These are phyloP conservation scores for Nitzschia sp. DNA, from an alignment of 108 stramenopile species.

Conservation along the genomic window DNA sequence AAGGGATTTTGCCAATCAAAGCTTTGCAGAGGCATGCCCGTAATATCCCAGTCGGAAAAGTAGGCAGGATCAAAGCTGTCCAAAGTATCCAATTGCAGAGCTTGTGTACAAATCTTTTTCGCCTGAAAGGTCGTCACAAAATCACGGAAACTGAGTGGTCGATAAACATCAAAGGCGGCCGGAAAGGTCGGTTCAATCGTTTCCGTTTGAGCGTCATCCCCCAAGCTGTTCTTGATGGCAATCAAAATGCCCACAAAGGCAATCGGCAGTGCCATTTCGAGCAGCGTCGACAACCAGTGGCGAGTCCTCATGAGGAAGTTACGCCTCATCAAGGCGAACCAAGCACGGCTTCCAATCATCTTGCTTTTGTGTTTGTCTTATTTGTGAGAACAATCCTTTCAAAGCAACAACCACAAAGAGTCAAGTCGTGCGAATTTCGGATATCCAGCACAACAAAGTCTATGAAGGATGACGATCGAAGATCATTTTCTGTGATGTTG, in stretches of 20 bases:
- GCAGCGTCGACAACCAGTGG: constrained; percentile 61
- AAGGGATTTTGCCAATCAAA: constrained; percentile 78
- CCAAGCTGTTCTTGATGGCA: constrained; percentile 58
- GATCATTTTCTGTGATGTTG: neutral
- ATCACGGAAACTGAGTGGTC: constrained; percentile 60
- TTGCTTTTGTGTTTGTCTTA: neutral
- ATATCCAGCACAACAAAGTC: too few species aligned
- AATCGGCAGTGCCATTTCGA: constrained; percentile 71
- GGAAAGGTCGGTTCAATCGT: constrained; percentile 58
- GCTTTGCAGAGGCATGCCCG: constrained; percentile 36
- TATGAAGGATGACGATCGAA: neutral
- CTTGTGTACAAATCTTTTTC: constrained; percentile 44
- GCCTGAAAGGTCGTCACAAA: constrained; percentile 71
- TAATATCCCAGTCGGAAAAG: constrained; percentile 18
- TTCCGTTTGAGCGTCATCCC: constrained; percentile 46
- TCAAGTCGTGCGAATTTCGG: too few species aligned
- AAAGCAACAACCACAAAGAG: too few species aligned
- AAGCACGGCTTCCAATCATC: constrained; percentile 53
- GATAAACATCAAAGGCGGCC: constrained; percentile 38
- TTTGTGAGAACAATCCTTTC: neutral
- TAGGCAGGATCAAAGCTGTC: neutral
- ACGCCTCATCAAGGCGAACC: constrained; percentile 72
- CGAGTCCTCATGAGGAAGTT: constrained; percentile 72
- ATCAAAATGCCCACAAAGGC: constrained; percentile 63
- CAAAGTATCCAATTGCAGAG: neutral